Evolutionary conservation across 2,329 filamentous ascomycete species (phyloP), one percentile per base, ranked within the genome.

Genomic region (Fusarium multiceps): DNA sequence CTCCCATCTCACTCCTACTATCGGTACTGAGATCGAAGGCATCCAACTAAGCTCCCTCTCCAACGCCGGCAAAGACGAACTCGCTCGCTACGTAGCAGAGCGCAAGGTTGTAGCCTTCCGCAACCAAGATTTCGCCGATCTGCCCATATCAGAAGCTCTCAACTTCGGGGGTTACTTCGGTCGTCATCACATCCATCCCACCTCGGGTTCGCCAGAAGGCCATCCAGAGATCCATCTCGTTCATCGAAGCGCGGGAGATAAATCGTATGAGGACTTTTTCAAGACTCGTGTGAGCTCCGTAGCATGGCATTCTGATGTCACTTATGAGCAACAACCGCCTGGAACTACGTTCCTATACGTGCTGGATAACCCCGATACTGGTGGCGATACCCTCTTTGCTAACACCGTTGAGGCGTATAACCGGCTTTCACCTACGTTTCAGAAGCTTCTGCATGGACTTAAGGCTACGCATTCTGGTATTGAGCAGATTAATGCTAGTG

Each of bases 261-360:
- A 69, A 28, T 88, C 50, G 82, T 88, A 63, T 21, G 81, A 86
- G 21, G 83, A 87, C 50, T 92, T 91, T 79, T 90, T 93, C 71
- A 73, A 78, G 61, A 87, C 88, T 48, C 87, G 92, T 23, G 94
- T 92, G 6, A 95, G 90, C 80, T 92, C 90, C 2, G 89, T 97
- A 2, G 93, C 93, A 10, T 97, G 93, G 93, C 94, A 97, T 81
- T 92, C 90, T 0, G 94, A 97, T 72, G 90, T 97, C 3, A 92
- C 92, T 1, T 97, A 97, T 77, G 94, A 97, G 82, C 83, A 88
- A 71, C 94, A 98, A 81, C 93, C 94, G 3, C 93, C 94, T 0
- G 93, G 93, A 30, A 97, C 93, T 0, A 97, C 94, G 0, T 97
- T 97, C 80, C 81, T 97, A 37, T 97, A 97, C 77, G 85, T 94